Base-by-base conservation (phyloP, 352 stramenopile species). In the Lagenidium giganteum region DNA sequence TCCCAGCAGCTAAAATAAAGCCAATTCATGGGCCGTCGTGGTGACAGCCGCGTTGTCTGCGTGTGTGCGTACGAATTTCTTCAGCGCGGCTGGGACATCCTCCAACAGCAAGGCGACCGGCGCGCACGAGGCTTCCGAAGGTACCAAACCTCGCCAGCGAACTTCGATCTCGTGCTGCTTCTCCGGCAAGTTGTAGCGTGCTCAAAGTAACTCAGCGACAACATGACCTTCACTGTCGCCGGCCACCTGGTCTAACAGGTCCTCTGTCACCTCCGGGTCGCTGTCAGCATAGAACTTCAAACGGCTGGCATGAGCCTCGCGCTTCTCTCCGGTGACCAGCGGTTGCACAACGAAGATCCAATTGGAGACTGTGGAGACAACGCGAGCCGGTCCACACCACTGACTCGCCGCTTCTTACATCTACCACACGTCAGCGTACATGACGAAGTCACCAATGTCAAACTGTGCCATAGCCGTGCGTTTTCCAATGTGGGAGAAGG, bases 221-320 rank as follows among this genome's bases (percentile, higher is more conserved):
- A 51, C 39, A 40, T 57, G 40, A 4, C 39, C 43, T 31, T 62
- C 54, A 31, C 45, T 52, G 27, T 54, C 57, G 35, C 57, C 47
- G 5, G 51, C 42, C 12, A 62, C 32, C 16, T 53, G 42, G 8
- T 18, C 24, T 18, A 57, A 26, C 4, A 58, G 22, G 25, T 62
- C 50, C 33, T 42, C 38, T 13, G 45, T 37, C 2, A 62, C 16
- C 21, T 54, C 26, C 21, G 46, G 18, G 8, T 44, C 30, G 5
- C 12, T 17, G 44, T 57, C 54, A 21, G 30, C 24, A 28, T 62
- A 57, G 21, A 49, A 59, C 18, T 48, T 45, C 16, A 54, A 13
- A 9, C 43, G 33, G n/a, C 25, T 42, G 4, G 50, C 42, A 31
- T 57, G 47, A 3, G 27, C 54, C 24, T 52, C 37, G 12, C 40